Base-by-base conservation (phyloP, 345 rosid genomes). In the Pugionium cornutum region DNA sequence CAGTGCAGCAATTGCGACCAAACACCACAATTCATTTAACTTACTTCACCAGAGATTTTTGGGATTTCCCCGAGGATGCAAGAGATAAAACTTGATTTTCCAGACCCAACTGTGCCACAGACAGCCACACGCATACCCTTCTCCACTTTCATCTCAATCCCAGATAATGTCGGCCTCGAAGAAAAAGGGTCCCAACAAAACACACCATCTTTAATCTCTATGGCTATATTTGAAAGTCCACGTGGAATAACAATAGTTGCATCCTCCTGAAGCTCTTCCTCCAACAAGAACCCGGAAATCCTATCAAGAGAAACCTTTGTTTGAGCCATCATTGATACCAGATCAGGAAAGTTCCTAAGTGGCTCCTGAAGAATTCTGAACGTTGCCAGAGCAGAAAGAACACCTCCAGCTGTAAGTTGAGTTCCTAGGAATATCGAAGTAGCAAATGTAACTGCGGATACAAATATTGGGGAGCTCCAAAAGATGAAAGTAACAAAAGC, bases 401-500 rank as follows among this genome's bases (percentile, higher is more conserved):
- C 99, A 75, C 97, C 78, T 43, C 99, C 99, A 9, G 97, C 97
- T 9, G 97, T 95, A 71, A 95, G 97, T 73, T 85, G 84, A 73
- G 61, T 73, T 59, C 97, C 97, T 81, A 95, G 74, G 78, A 95
- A 77, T 70, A 95, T 82, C 4, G 96, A 83, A 60, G 99, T 91
- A 51, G 83, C 99, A 66, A 91, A 95, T 43, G 99, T 95, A 67
- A 89, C 86, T 34, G 91, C 96, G 2, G 96, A 81, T 66, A 95
- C 99, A 82, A 95, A 95, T 82, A 95, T 95, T n/a, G 99, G 99
- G 56, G 99, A 95, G 73, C 99, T 91, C 99, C 99, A 95, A 68
- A 95, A 95, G 62, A 95, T 80, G 79, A 91, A 95, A 9, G 99
- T 95, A 57, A 95, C 81, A 67, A 87, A 95, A 62, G 99, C 96